phyloP scores from a whole-genome alignment of 2,329 filamentous ascomycete genomes.

The Knoxdaviesia capensis region DNA sequence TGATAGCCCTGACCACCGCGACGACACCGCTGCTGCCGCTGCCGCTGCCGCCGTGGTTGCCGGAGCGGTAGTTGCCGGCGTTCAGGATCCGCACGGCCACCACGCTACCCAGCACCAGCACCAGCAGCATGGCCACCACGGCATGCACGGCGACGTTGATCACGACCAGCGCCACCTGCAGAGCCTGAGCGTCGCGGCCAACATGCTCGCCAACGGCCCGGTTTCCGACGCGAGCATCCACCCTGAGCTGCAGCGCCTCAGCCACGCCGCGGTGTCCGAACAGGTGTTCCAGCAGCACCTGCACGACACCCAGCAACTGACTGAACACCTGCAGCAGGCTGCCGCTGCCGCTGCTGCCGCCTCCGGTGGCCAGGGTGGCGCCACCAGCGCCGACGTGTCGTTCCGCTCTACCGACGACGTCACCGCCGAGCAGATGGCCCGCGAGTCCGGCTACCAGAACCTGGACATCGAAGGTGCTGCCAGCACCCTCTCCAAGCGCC shows the following conservation, averaged over 20 bases:
- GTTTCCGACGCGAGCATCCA: conserved; percentile 5
- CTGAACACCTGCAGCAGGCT: not conserved
- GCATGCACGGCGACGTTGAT: conserved; percentile 1
- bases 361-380: too few species aligned
- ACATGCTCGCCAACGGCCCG: conserved; percentile 12
- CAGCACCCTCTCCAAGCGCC: conserved; percentile 31
- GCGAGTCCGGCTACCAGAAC: conserved; percentile 22
- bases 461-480: conserved; percentile 22
- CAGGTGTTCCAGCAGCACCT: too few species aligned
- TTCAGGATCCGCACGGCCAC: not conserved
- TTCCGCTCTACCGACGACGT: conserved; percentile 5
- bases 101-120: conserved; percentile 1
- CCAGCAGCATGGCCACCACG: conserved; percentile 5
- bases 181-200: conserved; percentile 9
- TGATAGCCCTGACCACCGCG: not conserved
- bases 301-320: too few species aligned
- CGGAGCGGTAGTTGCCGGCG: not conserved
- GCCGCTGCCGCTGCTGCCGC: not conserved
- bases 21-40: not conserved
- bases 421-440: conserved; percentile 26
- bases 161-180: conserved; percentile 5
- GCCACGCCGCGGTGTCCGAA: not conserved
- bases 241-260: not conserved
- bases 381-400: too few species aligned
- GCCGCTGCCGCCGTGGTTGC: not conserved